Evolutionary conservation across 495 filamentous ascomycete species (phyloP), one percentile per base, ranked within the genome.

Genomic region (Aspergillus bridgeri): DNA sequence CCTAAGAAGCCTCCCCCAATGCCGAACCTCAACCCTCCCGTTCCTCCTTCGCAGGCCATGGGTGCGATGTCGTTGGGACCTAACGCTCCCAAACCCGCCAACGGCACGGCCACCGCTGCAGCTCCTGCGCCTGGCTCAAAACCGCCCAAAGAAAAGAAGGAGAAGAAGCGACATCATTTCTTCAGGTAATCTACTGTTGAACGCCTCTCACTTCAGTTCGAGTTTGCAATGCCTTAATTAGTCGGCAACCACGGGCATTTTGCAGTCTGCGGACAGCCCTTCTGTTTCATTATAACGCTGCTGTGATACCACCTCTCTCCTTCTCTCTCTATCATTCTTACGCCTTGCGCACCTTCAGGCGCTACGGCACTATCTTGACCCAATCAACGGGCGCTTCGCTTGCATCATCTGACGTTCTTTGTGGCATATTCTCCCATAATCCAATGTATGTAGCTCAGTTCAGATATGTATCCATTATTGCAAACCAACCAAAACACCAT

Each of bases 141-240:
- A 47, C 54, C 57, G 0, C 61, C 63, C 25, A 74, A 67, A 58
- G 67, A 69, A 22, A 77, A 77, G 44, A 81, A 81, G 58, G 67
- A 86, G 45, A 75, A 76, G 64, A 73, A 79, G 49, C 69, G 76
- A 25, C 72, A 77, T 25, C 85, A 87, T 65, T 89, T 95, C 66
- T 90, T 92, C 72, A 81, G 86, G 46, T 83, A 83, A 13, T 46
- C 17, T 42, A 25, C 29, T 51, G 42, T 53, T 59, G 42, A 45
- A 23, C 6, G 9, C n/a, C 13, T 29, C 13, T 48, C 13, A 13
- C 2, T 9, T 15, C 33, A 38, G 33, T 15, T 38, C 1, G 11
- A 38, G 33, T 13, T 38, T 1, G 33, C 33, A 15, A 38, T 38
- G 9, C 25, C 53, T 56, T 56, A 25, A 22, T 3, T 42, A 42